Evolutionary conservation across 331 rosid species (phyloP), one percentile per base, ranked within the genome.

Genomic region (Spiraea crenata): DNA sequence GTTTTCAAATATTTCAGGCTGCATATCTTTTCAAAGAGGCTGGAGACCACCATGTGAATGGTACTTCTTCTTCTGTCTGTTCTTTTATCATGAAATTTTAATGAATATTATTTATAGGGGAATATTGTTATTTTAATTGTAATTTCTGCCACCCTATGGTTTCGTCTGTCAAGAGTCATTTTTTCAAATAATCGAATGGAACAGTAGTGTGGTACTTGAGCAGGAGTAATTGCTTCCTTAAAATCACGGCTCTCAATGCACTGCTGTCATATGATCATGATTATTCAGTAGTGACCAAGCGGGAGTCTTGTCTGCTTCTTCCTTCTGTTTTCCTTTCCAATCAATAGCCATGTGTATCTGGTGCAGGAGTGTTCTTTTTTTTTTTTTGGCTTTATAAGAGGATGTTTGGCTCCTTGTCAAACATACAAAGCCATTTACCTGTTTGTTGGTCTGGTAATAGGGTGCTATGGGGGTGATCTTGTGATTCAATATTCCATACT

Each of bases 1-100:
- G 58, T 65, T 13, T 14, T 14, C 31, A 25, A 25, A 25, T 25
- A 25, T 72, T 35, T 57, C 76, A 95, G 99, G 99, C 99, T 67
- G 98, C 99, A 31, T 81, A 88, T 82, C 89, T 69, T 80, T 95
- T 95, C 80, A 88, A 81, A 83, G 86, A 59, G 49, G 89, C 83
- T 63, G 92, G 79, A 25, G 65, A 46, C 62, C 65, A 13, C 57
- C 57, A 3, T 50, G 42, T 31, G 16, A 77, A 6, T 77, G 99
- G 99, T 95, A 82, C 66, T 46, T 50, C 20, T 34, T 37, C 20
- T 59, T 42, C 15, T n/a, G n/a, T 65, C n/a, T n/a, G 50, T 77
- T 17, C 16, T 2, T n/a, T 61, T 34, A 10, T 19, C 16, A 34
- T 69, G 41, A 45, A 14, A 0, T 50, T 46, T 51, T 42, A 52